Evolutionary conservation across 345 rosid genomes (phyloP).

Genomic region (Hibiscus mutabilis): DNA sequence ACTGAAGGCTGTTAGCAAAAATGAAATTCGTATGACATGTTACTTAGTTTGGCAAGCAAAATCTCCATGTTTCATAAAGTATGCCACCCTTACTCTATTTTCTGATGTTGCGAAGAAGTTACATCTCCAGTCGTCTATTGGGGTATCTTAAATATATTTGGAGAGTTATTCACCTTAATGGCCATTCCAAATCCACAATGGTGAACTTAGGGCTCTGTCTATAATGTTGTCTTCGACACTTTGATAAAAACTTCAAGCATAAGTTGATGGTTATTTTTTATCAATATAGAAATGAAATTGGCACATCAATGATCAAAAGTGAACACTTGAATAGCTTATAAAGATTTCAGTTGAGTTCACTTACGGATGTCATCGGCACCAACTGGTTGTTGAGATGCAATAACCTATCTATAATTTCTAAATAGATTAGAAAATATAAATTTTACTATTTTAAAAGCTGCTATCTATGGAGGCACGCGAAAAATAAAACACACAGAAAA

Average conservation of each 20-base stretch:
- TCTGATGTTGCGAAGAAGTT: neutral
- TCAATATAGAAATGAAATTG: neutral
- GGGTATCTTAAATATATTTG: neutral
- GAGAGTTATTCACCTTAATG: neutral
- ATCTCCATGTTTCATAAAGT: neutral
- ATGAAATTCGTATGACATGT: neutral
- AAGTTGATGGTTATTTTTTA: slow-evolving; percentile 35
- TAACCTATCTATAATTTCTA: too few relatives aligned
- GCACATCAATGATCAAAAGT: slow-evolving; percentile 2
- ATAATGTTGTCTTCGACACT: neutral
- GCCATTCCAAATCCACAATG: neutral
- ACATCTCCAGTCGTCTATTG: neutral
- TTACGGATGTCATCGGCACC: too few relatives aligned
- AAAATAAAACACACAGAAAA: too few relatives aligned
- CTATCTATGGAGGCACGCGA: too few relatives aligned
- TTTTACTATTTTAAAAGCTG: too few relatives aligned
- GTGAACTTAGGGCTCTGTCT: neutral
- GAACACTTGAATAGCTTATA: too few relatives aligned
- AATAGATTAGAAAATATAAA: too few relatives aligned
- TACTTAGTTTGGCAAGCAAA: neutral
- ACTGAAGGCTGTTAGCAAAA: neutral
- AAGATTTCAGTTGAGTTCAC: too few relatives aligned
- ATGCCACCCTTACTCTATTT: neutral
- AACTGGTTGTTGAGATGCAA: too few relatives aligned
- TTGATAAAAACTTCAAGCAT: slow-evolving; percentile 80